A percentile compares a stretch with the other conserved stretches of the same genome.
Conservation (phyloP, 2,329 filamentous ascomycete species). For the Ascochyta rabiei region DNA sequence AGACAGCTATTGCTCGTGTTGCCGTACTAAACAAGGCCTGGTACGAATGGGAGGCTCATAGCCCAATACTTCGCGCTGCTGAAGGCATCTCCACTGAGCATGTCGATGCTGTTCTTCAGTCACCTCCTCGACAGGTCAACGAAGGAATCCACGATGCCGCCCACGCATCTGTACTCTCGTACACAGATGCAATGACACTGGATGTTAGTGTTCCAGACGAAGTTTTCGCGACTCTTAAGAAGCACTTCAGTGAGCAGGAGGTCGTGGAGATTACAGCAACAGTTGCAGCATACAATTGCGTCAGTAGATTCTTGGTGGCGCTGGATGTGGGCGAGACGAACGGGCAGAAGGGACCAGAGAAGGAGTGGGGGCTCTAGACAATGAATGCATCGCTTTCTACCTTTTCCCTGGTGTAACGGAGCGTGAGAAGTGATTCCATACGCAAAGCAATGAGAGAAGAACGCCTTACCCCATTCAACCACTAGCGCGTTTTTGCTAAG, state of each 20-base stretch:
- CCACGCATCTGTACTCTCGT: constrained; percentile 73
- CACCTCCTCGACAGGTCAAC: constrained; percentile 21
- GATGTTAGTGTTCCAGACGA: constrained; percentile 71
- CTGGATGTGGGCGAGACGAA: constrained; percentile 66
- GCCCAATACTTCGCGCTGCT: constrained; percentile 61
- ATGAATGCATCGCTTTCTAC: not conserved
- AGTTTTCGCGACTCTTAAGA: constrained; percentile 69
- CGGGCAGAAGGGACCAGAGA: constrained; percentile 25
- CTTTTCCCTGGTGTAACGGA: not conserved
- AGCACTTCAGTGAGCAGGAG: constrained; percentile 69
- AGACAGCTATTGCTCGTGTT: constrained; percentile 81
- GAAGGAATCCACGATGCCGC: constrained; percentile 55
- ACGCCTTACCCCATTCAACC: not conserved
- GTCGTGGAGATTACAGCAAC: constrained; percentile 83
- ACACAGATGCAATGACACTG: constrained; percentile 84
- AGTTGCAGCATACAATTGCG: constrained; percentile 82
- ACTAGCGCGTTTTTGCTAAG: constrained; percentile 14
- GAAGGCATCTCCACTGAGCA: constrained; percentile 58
- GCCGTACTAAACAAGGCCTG: constrained; percentile 80
- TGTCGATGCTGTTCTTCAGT: constrained; percentile 35
- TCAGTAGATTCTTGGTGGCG: constrained; percentile 82
- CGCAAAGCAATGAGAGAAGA: not conserved
- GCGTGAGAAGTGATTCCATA: not conserved
- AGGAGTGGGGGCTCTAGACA: constrained; percentile 13
- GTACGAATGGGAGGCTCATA: constrained; percentile 86